phyloP scores from a whole-genome alignment of 2,329 filamentous ascomycete species.

The Ophiostoma piceae region DNA sequence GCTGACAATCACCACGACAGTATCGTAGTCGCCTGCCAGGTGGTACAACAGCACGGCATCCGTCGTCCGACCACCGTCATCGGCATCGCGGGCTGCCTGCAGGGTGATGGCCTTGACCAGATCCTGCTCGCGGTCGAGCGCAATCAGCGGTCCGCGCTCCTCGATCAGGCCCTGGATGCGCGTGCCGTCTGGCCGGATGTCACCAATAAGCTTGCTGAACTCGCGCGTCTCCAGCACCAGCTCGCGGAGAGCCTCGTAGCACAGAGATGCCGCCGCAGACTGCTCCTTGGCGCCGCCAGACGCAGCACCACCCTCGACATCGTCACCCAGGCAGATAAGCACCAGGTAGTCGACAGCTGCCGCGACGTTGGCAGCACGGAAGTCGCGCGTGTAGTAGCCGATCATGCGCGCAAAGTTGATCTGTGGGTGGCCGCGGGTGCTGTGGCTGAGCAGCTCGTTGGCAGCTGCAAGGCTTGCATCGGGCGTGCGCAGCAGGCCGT shows the following conservation, averaged over 20 bases:
- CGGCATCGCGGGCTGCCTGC: constrained; percentile 85
- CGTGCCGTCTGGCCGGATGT: constrained; percentile 79
- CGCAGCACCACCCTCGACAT: background rate
- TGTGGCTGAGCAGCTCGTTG: constrained; percentile 63
- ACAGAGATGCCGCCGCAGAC: constrained; percentile 69
- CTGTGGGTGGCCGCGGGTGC: constrained; percentile 65
- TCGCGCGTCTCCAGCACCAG: constrained; percentile 95
- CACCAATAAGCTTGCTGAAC: constrained; percentile 88
- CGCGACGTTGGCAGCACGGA: constrained; percentile 82
- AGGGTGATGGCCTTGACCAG: constrained; percentile 89
- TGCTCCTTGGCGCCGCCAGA: constrained; percentile 45
- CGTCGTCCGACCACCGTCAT: constrained; percentile 87
- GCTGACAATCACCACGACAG: constrained; percentile 84
- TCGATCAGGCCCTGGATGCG: constrained; percentile 85
- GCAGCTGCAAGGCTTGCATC: constrained; percentile 62
- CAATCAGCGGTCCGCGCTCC: constrained; percentile 74
- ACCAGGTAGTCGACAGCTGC: constrained; percentile 90
- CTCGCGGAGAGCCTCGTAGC: constrained; percentile 88
- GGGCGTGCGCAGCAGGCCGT: constrained; percentile 80
- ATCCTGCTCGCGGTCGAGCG: constrained; percentile 70
- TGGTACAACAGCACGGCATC: constrained; percentile 95
- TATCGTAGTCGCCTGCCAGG: constrained; percentile 90
- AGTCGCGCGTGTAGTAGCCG: constrained; percentile 92
- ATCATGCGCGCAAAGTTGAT: constrained; percentile 93
- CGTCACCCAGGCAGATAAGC: constrained; percentile 80